Percentiles rank a stretch among this genome's conserved stretches.
These are phyloP conservation scores for Ganoderma lucidum DNA, from an alignment of 1,284 basidiomycete genomes.

Conservation along the genomic window DNA sequence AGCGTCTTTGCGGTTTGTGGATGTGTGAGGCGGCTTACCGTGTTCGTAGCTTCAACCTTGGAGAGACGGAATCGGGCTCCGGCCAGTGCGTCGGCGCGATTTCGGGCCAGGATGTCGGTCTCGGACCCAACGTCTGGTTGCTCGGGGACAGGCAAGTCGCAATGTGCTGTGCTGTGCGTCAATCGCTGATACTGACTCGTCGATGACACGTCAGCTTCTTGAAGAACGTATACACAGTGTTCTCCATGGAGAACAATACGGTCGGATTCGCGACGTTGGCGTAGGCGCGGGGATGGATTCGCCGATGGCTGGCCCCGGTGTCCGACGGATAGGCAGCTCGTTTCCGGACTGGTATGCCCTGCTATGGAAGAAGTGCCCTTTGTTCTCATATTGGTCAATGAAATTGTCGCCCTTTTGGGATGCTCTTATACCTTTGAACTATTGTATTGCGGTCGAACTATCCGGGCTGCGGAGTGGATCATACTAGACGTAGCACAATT, in stretches of 20 bases:
- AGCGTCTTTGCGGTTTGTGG: constrained; percentile 11
- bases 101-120: constrained; percentile 19
- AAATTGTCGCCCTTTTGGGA: too few species aligned
- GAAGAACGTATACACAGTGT: constrained; percentile 15
- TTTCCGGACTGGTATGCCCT: not conserved
- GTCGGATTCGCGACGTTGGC: constrained; percentile 23
- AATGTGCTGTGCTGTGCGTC: constrained; percentile 9
- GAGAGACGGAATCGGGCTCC: constrained; percentile 23
- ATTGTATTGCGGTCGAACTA: not conserved
- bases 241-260: constrained; percentile 15
- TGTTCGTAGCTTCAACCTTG: constrained; percentile 33
- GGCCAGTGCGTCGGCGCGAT: constrained; percentile 37
- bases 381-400: too few species aligned
- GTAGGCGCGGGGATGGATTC: not conserved
- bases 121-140: constrained; percentile 37
- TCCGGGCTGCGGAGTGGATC: not conserved
- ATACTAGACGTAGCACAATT: not conserved
- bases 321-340: not conserved
- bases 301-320: not conserved
- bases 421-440: not conserved
- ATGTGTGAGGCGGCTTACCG: not conserved
- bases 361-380: too few species aligned
- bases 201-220: not conserved
- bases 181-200: not conserved
- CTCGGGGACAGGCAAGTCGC: constrained; percentile 36